Base-by-base conservation (phyloP, 2,329 filamentous ascomycete genomes). In the Tolypocladium endophyticum region DNA sequence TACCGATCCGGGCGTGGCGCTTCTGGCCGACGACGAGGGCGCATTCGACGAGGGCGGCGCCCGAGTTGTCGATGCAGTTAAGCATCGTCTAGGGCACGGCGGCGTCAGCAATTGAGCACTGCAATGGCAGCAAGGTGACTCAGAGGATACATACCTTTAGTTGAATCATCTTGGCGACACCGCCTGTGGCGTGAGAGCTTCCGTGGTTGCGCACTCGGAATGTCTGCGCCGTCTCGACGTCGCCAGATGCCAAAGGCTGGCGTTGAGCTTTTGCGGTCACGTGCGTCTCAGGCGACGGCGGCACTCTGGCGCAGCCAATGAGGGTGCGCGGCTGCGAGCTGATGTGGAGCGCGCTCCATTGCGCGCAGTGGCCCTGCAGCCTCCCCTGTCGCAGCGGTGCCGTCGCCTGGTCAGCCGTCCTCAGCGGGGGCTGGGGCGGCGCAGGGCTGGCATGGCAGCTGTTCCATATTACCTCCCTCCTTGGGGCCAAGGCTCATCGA, bases 41-140 rank as follows among this genome's bases (percentile, higher is more conserved):
- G 79, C 94, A 99, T 80, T 99, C 94, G 77, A 97, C 94, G 66
- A 99, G 82, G 69, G 94, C 92, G 67, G 94, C 94, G 73, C 94
- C 94, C 65, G 94, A 97, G 81, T 97, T 99, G 87, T 99, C 94
- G 85, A 99, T 97, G 87, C 94, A 97, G 79, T 94, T 97, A 70
- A 99, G 85, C 85, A 99, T 91, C 73, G 92, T 89, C 94, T 97
- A 67, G 0, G 9, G 38, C 11, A 7, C 9, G 36, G 3, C 39
- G 16, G 12, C 0, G 57, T 70, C 18, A 69, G 64, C n/a, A 38
- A 52, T 25, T 36, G 41, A 20, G 57, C 33, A 3, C 23, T n/a
- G 14, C 9, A 16, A 18, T 30, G 39, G 52, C n/a, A 12, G 53
- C 50, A 11, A 5, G 6, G 30, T 4, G 30, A 18, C 50, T 18